These are phyloP conservation scores for Mycogone perniciosa DNA, from an alignment of 2,329 filamentous ascomycete genomes.

Conservation along the genomic window DNA sequence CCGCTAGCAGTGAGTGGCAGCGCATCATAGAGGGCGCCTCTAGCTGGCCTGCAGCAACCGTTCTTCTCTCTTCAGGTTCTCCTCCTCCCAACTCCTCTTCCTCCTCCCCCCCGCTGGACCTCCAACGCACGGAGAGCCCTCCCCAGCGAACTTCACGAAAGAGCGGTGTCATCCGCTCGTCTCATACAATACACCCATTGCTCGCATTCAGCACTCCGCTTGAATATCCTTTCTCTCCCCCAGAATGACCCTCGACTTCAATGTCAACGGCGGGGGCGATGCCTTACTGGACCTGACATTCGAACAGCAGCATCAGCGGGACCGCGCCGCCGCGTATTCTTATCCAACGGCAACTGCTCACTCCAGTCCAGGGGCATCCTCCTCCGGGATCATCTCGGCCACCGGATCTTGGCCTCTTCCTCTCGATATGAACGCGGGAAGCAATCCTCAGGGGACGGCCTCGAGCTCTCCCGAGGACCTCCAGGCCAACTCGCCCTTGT, in stretches of 20 bases:
- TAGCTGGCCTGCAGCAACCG: constrained; percentile 13
- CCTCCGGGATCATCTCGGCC: constrained; percentile 31
- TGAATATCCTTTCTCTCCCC: constrained; percentile 27
- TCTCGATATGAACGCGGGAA: constrained; percentile 44
- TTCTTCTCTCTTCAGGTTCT: constrained; percentile 9
- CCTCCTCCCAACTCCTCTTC: constrained; percentile 9
- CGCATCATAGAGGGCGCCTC: neutral
- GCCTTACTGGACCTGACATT: constrained; percentile 56
- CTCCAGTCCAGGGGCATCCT: constrained; percentile 25
- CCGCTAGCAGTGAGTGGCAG: too few species aligned
- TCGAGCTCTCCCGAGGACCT: constrained; percentile 46
- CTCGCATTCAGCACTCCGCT: constrained; percentile 24
- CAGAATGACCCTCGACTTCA: constrained; percentile 55
- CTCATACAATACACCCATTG: constrained; percentile 31
- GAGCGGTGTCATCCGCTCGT: constrained; percentile 38
- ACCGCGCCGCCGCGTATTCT: constrained; percentile 39
- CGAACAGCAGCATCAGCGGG: constrained; percentile 49
- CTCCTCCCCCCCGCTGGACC: constrained; percentile 13
- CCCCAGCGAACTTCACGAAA: constrained; percentile 30
- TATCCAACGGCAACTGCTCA: constrained; percentile 20
- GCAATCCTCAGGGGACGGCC: constrained; percentile 36
- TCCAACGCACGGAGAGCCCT: constrained; percentile 6
- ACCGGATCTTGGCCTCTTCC: constrained; percentile 44
- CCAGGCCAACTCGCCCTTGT: constrained; percentile 43
- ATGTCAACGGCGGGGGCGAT: constrained; percentile 48